Evolutionary conservation across 192 early-diverging fungal genomes (phyloP), one percentile per base, ranked within the genome.

Genomic region (Rhizoclosmatium sp.): DNA sequence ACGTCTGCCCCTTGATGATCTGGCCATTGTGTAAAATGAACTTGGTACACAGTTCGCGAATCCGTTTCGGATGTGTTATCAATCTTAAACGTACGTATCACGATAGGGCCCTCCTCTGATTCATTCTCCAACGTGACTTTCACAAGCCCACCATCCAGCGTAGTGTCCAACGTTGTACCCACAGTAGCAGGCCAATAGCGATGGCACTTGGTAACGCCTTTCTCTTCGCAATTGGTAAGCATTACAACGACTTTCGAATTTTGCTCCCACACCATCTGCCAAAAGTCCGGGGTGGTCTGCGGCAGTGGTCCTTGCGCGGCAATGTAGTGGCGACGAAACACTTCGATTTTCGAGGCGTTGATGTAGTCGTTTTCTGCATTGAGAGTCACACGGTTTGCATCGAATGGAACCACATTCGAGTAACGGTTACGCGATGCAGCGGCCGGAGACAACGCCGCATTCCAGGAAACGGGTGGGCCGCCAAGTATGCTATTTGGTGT

Each of bases 221-320:
- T 84, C 76, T 95, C 92, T 45, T 93, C 89, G 82, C 94, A 93
- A 4, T 83, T 80, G 4, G 96, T 96, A 72, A 99, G 84, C 91
- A 96, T 96, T 1, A 97, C 95, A 75, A 99, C 90, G 7, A 99
- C 91, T 3, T 84, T 75, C 3, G 86, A 80, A 45, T 87, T 75
- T 47, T 97, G 92, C 77, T 99, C 94, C 87, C 90, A 89, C 4
- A 94, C 85, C 95, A 97, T 95, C 78, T 87, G 86, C 97, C 97
- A 99, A 81, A 99, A 98, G 71, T 94, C 95, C 40, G 81, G 71
- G 31, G 91, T 82, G 0, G 96, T 97, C 7, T 85, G 80, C 1
- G 85, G 87, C 51, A 97, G 76, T 5, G 97, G 97, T 0, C 95
- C 97, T 80, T 99, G 97, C 5, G 94, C 90, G 1, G 93, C 92